Base-by-base conservation (phyloP, 2,329 filamentous ascomycete species). In the Claviceps purpurea region DNA sequence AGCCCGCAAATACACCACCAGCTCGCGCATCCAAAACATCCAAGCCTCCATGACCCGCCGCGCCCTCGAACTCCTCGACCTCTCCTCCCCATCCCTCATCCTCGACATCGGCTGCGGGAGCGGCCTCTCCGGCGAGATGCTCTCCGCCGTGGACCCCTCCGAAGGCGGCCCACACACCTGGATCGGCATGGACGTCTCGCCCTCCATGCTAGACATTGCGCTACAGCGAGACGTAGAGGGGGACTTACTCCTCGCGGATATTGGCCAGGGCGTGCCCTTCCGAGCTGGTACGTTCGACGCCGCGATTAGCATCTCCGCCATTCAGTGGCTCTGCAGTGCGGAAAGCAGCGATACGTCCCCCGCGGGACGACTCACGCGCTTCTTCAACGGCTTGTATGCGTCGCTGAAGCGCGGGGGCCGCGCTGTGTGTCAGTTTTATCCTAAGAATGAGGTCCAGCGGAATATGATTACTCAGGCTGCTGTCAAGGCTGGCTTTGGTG, bases 301-400 rank as follows among this genome's bases (percentile, higher is more conserved):
- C 0, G 93, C 93, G 22, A 89, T 98, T 60, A 89, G 84, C 62
- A 97, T 98, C 65, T 89, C 82, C 59, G 93, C 93, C 0, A 86
- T 98, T n/a, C 93, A 98, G 68, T 98, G 93, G 93, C 76, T 98
- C 34, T 98, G 93, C 68, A 97, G 95, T 67, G 93, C 91, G 42
- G 93, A 97, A 67, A 87, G 79, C 54, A 87, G 81, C 63, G 89
- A 94, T 49, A 90, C 93, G 0, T 87, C 79, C 1, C 86, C 89
- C 1, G 79, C 85, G 30, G 88, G 86, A 0, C 74, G 93, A 5
- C 69, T 98, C 26, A 78, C 80, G 4, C 76, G 91, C 45, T 98
- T 98, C 65, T 98, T 98, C 68, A 89, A 94, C 61, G 89, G 89
- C 0, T 70, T 98, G 1, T 98, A 97, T 68, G 86, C 89, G 0